Evolutionary conservation across 306 rosid species (phyloP), one percentile per base, ranked within the genome.

Genomic region (Cicer yamashitae): DNA sequence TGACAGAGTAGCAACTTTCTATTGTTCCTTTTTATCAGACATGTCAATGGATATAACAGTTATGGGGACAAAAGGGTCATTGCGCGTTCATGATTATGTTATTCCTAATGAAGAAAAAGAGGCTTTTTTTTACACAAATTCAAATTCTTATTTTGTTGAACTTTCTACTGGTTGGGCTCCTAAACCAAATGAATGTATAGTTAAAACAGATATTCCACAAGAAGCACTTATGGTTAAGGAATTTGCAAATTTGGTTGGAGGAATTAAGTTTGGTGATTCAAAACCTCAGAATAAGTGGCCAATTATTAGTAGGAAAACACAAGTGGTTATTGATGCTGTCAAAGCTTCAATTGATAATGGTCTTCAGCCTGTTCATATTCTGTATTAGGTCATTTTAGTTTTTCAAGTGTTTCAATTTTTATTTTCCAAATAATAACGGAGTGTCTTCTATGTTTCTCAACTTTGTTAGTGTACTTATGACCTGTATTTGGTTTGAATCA

Each of bases 11-110:
- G 97, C 89, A 57, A 88, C 93, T 63, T 87, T 91, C 76, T 82
- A 84, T n/a, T 86, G 96, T 78, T 91, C 97, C 18, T 91, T 89
- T 84, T 77, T 89, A 10, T 79, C 91, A 41, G 75, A 84, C 75
- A 39, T 88, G 82, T 59, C 96, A 1, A 89, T 86, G 96, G 91
- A 89, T n/a, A 45, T 84, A 25, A 80, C 89, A 7, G 89, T 84
- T 4, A 43, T 79, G 7, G 97, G 97, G 63, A 86, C 93, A 2
- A 83, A 85, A 72, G 96, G 96, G 46, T 82, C 90, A 2, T 79
- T 91, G 20, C 93, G 86, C 10, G 82, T 79, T 45, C 82, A 82
- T 77, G 97, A 87, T 74, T 87, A 82, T 53, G 37, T 88, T 2
- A 44, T 91, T 67, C 97, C 97, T 78, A 75, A 30, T 15, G 71